These are phyloP conservation scores for Pyricularia sp. DNA, from an alignment of 2,329 filamentous ascomycete species.

Conservation along the genomic window DNA sequence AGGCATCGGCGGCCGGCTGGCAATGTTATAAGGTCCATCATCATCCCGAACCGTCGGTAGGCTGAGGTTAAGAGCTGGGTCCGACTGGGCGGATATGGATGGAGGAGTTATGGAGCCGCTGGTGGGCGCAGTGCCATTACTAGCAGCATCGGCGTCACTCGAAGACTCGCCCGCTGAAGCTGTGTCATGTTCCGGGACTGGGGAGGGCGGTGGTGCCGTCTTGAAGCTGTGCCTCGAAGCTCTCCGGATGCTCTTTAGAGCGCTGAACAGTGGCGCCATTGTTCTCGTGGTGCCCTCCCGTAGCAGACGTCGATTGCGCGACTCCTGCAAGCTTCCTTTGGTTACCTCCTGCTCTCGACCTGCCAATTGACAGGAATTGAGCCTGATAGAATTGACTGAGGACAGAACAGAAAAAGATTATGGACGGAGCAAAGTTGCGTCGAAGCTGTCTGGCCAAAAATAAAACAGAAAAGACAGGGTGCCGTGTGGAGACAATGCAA, in stretches of 20 bases:
- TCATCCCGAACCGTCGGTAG: constrained; percentile 20
- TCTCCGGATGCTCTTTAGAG: constrained; percentile 61
- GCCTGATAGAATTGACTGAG: neutral
- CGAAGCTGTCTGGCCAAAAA: neutral
- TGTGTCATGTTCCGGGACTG: neutral
- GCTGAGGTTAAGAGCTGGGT: constrained; percentile 56
- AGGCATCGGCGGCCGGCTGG: constrained; percentile 22
- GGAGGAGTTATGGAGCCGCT: constrained; percentile 68
- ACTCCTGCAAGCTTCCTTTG: neutral
- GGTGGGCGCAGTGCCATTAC: constrained; percentile 50
- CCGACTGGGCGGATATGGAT: constrained; percentile 57
- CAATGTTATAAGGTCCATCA: constrained; percentile 3
- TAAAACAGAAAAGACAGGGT: neutral
- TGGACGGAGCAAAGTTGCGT: neutral
- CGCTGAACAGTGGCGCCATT: constrained; percentile 60
- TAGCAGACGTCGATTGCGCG: neutral
- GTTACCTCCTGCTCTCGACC: neutral
- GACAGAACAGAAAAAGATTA: neutral
- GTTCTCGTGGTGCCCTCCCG: constrained; percentile 8
- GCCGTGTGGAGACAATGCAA: neutral
- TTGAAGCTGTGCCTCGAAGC: constrained; percentile 68
- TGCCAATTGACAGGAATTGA: constrained; percentile 2
- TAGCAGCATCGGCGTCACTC: constrained; percentile 46
- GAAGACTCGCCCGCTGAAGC: constrained; percentile 41
- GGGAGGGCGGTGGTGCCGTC: constrained; percentile 39